Conservation (phyloP, 2,329 filamentous ascomycete genomes). For the Byssochlamys sp. region DNA sequence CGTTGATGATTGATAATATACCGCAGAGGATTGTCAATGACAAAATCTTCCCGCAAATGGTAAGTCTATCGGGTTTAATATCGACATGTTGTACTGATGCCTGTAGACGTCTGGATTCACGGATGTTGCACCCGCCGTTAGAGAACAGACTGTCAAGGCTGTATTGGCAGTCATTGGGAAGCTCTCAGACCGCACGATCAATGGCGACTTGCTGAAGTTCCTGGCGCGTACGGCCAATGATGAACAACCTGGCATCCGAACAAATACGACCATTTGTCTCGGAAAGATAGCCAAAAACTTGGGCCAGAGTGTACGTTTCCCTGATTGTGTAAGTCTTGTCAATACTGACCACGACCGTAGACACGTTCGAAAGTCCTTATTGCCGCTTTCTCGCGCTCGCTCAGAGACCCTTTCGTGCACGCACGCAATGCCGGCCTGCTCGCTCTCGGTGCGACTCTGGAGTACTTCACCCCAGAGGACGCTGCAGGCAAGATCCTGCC, state of each 20-base stretch:
- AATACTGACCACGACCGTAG: constrained; percentile 31
- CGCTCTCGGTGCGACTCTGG: constrained; percentile 73
- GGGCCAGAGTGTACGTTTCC: constrained; percentile 46
- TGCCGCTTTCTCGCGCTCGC: constrained; percentile 79
- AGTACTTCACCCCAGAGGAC: constrained; percentile 82
- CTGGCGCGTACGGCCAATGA: constrained; percentile 95
- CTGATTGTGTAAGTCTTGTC: neutral
- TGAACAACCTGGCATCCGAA: constrained; percentile 91
- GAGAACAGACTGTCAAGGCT: constrained; percentile 92
- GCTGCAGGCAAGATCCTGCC: constrained; percentile 76
- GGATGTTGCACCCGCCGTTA: constrained; percentile 77
- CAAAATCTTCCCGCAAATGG: constrained; percentile 92
- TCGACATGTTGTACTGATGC: neutral
- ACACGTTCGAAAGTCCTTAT: constrained; percentile 82
- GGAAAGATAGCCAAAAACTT: constrained; percentile 92
- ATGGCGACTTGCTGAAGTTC: constrained; percentile 81
- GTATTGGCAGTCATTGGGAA: constrained; percentile 80
- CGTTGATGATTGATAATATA: constrained; percentile 81
- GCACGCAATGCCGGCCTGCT: constrained; percentile 81
- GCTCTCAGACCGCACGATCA: constrained; percentile 82
- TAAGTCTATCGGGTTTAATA: constrained; percentile 29
- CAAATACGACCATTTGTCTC: constrained; percentile 94
- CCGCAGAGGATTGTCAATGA: constrained; percentile 84
- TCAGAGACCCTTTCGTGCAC: constrained; percentile 90
- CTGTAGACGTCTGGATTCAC: constrained; percentile 83